phyloP scores from a whole-genome alignment of 164 flowering plant genomes.

The Chloranthus sessilifolius region DNA sequence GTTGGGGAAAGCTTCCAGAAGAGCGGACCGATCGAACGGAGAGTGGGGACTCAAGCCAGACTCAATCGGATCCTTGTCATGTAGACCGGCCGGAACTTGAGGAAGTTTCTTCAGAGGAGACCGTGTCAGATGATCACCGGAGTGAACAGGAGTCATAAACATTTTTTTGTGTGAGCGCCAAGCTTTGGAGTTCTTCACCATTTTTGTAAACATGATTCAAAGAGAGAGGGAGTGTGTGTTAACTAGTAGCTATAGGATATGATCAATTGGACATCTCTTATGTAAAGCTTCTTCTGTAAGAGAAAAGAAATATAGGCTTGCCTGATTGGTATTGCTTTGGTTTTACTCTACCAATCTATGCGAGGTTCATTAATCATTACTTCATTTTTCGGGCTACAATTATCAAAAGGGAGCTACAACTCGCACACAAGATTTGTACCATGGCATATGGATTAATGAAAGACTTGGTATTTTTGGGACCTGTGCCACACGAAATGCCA shows the following conservation, averaged over 20 bases:
- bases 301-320: constrained; percentile 26
- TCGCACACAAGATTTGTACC: too few relatives aligned
- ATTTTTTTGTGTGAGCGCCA: constrained; percentile 14
- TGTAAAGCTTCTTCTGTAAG: constrained; percentile 44
- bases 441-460: too few relatives aligned
- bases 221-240: too few relatives aligned
- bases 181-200: constrained; percentile 18
- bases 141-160: constrained; percentile 27
- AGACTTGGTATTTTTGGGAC: too few relatives aligned
- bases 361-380: neutral
- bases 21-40: constrained; percentile 21
- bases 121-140: constrained; percentile 48
- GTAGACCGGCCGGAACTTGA: constrained; percentile 23
- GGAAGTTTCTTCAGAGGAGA: constrained; percentile 58
- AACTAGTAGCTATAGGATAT: constrained; percentile 21
- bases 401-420: too few relatives aligned
- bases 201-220: constrained; percentile 47
- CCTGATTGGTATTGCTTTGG: constrained; percentile 12
- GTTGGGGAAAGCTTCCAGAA: constrained; percentile 10
- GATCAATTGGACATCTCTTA: constrained; percentile 21
- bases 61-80: constrained; percentile 36
- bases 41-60: constrained; percentile 54
- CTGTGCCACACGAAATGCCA: too few relatives aligned
- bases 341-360: neutral
- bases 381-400: neutral